phyloP scores from a whole-genome alignment of 768 basidiomycete species.

The Termitomyces sp. region DNA sequence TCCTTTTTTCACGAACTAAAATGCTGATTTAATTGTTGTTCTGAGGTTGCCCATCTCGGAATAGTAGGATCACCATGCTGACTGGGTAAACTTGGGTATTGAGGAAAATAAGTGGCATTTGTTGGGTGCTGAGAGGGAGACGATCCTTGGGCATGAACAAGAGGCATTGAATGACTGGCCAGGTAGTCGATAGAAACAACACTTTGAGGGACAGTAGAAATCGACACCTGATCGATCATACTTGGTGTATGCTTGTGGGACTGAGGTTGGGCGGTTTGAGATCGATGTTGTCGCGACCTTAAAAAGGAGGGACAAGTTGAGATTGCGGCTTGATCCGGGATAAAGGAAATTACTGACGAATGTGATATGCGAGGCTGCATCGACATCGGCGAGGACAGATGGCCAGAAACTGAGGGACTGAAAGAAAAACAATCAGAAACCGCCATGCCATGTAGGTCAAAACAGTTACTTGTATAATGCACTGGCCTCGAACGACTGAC shows the following conservation, averaged over 20 bases:
- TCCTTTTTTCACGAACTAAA: slow-evolving; percentile 4
- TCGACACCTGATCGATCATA: not conserved
- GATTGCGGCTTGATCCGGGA: not conserved
- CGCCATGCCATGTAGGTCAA: not conserved
- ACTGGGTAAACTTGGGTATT: slow-evolving; percentile 7
- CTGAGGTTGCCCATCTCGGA: slow-evolving; percentile 19
- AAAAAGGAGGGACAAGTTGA: not conserved
- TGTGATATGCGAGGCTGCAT: slow-evolving; percentile 10
- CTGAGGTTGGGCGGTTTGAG: not conserved
- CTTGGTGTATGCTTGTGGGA: not conserved
- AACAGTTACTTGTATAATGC: slow-evolving; percentile 53
- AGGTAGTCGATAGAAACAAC: not conserved
- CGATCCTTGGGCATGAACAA: not conserved
- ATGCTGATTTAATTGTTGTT: slow-evolving; percentile 14
- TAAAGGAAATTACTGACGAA: slow-evolving; percentile 8
- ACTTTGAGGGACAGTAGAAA: not conserved
- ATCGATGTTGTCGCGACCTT: slow-evolving; percentile 5
- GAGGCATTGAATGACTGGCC: not conserved
- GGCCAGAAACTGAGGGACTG: slow-evolving; percentile 52
- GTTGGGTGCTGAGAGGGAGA: slow-evolving; percentile 3
- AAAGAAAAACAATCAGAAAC: not conserved
- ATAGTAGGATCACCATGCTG: not conserved
- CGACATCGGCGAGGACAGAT: slow-evolving; percentile 22
- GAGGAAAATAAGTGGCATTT: slow-evolving; percentile 15
- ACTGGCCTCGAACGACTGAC: slow-evolving; percentile 33